Conservation (phyloP, 768 basidiomycete genomes). For the Lactifluus echinatus region DNA sequence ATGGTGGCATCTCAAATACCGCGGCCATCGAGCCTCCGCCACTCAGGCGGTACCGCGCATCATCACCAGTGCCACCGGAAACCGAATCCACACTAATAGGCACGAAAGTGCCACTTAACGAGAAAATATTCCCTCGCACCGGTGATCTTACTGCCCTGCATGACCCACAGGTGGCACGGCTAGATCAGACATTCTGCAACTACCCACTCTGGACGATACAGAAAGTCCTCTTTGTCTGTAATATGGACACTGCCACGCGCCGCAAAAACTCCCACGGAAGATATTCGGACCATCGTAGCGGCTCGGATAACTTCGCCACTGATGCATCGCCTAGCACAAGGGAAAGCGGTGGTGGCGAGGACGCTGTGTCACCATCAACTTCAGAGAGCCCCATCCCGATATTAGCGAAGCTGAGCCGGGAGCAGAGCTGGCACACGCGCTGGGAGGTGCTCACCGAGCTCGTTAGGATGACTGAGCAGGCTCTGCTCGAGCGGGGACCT, state of each 20-base stretch:
- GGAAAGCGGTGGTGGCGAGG: background rate
- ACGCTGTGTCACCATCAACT: background rate
- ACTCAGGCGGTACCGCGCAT: background rate
- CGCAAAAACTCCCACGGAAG: background rate
- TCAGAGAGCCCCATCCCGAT: background rate
- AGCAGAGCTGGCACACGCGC: constrained; percentile 19
- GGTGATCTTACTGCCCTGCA: constrained; percentile 53
- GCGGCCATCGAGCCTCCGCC: constrained; percentile 4
- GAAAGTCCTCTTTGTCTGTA: constrained; percentile 57
- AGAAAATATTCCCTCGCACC: constrained; percentile 44
- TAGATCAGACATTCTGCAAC: constrained; percentile 51
- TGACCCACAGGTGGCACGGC: constrained; percentile 46
- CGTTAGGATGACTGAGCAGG: constrained; percentile 14
- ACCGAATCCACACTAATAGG: background rate
- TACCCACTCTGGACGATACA: constrained; percentile 57
- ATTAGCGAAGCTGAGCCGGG: constrained; percentile 10
- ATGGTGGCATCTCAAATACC: constrained; percentile 21
- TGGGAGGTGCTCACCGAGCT: constrained; percentile 21
- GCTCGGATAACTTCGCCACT: background rate
- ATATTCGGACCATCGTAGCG: background rate
- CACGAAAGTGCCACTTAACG: constrained; percentile 18
- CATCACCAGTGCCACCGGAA: background rate
- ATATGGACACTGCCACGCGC: constrained; percentile 30
- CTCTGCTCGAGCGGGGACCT: background rate
- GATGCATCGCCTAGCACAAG: background rate